Conservation (phyloP, 306 rosid genomes). For the Citrullus amarus region DNA sequence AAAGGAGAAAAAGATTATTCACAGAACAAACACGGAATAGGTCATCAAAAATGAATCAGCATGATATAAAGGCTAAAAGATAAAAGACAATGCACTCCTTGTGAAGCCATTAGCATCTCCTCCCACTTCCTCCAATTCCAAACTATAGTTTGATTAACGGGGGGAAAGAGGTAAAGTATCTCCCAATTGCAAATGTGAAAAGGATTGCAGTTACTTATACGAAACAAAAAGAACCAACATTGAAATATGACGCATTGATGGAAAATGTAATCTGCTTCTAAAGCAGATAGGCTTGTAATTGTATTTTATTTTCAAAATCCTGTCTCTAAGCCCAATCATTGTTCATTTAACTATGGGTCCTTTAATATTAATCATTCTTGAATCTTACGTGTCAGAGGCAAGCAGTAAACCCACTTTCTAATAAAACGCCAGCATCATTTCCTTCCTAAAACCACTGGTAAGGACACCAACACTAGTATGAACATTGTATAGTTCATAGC, state of each 20-base stretch:
- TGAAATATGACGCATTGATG: background rate
- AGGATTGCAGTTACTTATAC: background rate
- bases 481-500: background rate
- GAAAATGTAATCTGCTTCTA: background rate
- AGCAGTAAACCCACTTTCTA: background rate
- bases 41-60: background rate
- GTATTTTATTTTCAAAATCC: background rate
- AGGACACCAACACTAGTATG: background rate
- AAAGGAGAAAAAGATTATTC: constrained; percentile 9
- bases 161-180: background rate
- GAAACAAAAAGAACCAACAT: background rate
- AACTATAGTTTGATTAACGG: background rate
- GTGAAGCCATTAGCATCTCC: background rate
- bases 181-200: background rate
- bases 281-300: background rate
- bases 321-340: background rate
- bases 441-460: background rate
- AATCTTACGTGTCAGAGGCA: background rate
- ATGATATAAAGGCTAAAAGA: background rate
- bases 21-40: background rate
- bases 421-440: background rate
- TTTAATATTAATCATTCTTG: background rate
- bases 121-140: background rate
- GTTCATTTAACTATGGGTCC: background rate
- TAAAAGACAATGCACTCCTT: background rate